Evolutionary conservation across 2,329 filamentous ascomycete genomes (phyloP).

Genomic region (Tolypocladium ovalisporum): DNA sequence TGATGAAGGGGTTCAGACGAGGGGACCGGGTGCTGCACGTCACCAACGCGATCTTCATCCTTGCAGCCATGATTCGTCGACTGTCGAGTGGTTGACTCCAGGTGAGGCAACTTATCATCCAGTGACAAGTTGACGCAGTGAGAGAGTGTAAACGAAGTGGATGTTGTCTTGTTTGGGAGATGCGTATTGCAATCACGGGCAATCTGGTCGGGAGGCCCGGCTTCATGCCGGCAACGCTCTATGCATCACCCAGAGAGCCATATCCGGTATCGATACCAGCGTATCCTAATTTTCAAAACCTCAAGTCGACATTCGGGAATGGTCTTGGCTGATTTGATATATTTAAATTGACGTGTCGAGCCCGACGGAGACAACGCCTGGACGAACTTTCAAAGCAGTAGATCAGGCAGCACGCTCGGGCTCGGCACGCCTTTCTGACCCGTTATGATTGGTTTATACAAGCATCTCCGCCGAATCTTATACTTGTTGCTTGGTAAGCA

Average conservation of each 20-base stretch:
- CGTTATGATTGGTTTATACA: not conserved
- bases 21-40: constrained; percentile 22
- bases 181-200: not conserved
- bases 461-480: not conserved
- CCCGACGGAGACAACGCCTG: not conserved
- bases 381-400: not conserved
- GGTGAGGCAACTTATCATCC: not conserved
- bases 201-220: not conserved
- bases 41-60: constrained; percentile 21
- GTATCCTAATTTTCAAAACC: too few relatives aligned
- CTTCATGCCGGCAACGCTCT: not conserved
- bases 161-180: not conserved
- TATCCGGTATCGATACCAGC: too few relatives aligned
- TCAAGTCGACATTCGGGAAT: not conserved
- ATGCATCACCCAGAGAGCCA: too few relatives aligned
- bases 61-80: not conserved
- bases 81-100: not conserved
- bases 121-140: not conserved
- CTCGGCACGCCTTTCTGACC: not conserved
- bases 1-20: constrained; percentile 22
- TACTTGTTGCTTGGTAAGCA: not conserved
- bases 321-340: not conserved
- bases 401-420: not conserved
- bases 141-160: not conserved
- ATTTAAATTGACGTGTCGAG: not conserved